phyloP scores from a whole-genome alignment of 441 rosid species.

The Pelargonium citronellum region DNA sequence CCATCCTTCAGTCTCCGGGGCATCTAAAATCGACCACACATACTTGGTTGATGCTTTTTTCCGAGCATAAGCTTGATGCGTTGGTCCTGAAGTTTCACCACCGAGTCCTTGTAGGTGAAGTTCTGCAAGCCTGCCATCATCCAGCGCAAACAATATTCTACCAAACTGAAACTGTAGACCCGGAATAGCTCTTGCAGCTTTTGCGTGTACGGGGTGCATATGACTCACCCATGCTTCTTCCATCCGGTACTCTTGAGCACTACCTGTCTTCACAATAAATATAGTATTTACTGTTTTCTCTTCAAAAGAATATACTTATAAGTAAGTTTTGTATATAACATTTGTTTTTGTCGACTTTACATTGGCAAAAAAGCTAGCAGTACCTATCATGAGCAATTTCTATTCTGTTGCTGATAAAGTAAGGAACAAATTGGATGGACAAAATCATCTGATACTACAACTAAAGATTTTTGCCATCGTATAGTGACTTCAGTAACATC shows the following conservation, averaged over 20 bases:
- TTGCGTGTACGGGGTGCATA: constrained; percentile 45
- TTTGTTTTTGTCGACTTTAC: too few species aligned
- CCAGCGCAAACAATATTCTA: constrained; percentile 47
- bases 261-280: constrained; percentile 32
- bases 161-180: constrained; percentile 53
- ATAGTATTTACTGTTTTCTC: neutral
- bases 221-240: constrained; percentile 47
- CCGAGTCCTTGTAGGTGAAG: constrained; percentile 54
- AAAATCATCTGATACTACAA: too few species aligned
- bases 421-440: too few species aligned
- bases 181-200: constrained; percentile 45
- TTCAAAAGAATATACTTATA: too few species aligned
- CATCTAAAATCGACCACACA: constrained; percentile 49
- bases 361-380: too few species aligned
- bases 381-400: too few species aligned
- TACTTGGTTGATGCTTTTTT: constrained; percentile 39
- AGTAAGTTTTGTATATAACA: too few species aligned
- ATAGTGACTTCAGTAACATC: too few species aligned
- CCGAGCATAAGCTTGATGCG: constrained; percentile 30
- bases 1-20: constrained; percentile 74
- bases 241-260: constrained; percentile 23
- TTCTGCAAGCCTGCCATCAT: constrained; percentile 67
- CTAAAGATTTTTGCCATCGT: too few species aligned
- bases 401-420: too few species aligned
- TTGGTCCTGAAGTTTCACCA: constrained; percentile 51